phyloP scores from a whole-genome alignment of 805 yeast species.

The Ogataea neopini region DNA sequence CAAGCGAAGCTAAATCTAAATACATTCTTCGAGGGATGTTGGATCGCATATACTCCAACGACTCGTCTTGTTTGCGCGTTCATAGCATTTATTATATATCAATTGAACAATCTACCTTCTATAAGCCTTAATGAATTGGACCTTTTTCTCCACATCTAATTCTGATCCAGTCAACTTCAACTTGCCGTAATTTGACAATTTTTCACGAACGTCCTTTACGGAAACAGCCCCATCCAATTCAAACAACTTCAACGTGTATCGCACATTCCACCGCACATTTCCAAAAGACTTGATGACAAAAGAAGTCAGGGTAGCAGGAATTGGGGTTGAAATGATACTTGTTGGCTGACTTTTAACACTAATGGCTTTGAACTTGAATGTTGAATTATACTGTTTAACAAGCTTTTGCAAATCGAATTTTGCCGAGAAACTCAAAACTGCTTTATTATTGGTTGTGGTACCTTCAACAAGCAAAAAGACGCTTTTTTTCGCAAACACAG shows the following conservation, averaged over 20 bases:
- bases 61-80: too few relatives aligned
- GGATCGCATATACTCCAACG: too few relatives aligned
- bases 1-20: too few relatives aligned
- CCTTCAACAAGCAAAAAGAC: slow-evolving; percentile 74
- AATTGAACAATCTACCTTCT: not conserved
- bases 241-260: slow-evolving; percentile 27
- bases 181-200: slow-evolving; percentile 47
- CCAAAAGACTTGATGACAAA: slow-evolving; percentile 18
- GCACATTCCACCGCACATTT: slow-evolving; percentile 13
- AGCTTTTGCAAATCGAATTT: slow-evolving; percentile 24
- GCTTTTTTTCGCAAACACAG: slow-evolving; percentile 39
- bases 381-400: slow-evolving; percentile 3
- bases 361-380: slow-evolving; percentile 36
- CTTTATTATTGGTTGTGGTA: slow-evolving; percentile 81
- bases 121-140: slow-evolving; percentile 38
- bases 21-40: too few relatives aligned
- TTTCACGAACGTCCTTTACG: slow-evolving; percentile 23
- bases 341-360: slow-evolving; percentile 42
- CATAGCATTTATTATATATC: too few relatives aligned
- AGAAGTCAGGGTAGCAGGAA: slow-evolving; percentile 23
- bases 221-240: slow-evolving; percentile 15
- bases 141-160: slow-evolving; percentile 45
- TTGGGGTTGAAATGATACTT: slow-evolving; percentile 37
- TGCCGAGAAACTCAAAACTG: slow-evolving; percentile 58
- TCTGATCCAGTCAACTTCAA: slow-evolving; percentile 48